Conservation (phyloP, 495 filamentous ascomycete genomes). For the Podospora didyma region DNA sequence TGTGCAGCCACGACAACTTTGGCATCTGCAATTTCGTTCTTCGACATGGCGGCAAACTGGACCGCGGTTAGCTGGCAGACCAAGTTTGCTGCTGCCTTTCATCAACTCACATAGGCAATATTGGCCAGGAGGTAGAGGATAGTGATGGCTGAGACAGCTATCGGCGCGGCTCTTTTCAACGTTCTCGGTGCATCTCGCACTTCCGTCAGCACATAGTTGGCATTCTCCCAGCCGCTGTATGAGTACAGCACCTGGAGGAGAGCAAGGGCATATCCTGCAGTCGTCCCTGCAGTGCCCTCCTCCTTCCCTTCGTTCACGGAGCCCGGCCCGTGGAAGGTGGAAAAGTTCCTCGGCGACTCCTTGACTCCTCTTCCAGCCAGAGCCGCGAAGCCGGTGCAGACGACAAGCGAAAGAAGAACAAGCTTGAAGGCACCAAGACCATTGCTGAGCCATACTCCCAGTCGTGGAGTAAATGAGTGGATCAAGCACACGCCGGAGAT, state of each 20-base stretch:
- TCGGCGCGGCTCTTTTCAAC: slow-evolving; percentile 54
- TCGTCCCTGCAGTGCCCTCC: slow-evolving; percentile 4
- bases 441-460: slow-evolving; percentile 60
- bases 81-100: neutral
- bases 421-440: slow-evolving; percentile 61
- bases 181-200: slow-evolving; percentile 54
- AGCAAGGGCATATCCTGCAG: slow-evolving; percentile 49
- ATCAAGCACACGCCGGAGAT: slow-evolving; percentile 55
- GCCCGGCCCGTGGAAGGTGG: slow-evolving; percentile 46
- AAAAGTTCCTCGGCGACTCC: slow-evolving; percentile 27
- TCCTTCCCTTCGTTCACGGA: neutral
- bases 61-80: neutral
- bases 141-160: slow-evolving; percentile 51
- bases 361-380: slow-evolving; percentile 19
- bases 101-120: slow-evolving; percentile 37
- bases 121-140: slow-evolving; percentile 61
- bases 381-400: slow-evolving; percentile 53
- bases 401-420: slow-evolving; percentile 55
- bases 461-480: slow-evolving; percentile 54
- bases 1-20: slow-evolving; percentile 53
- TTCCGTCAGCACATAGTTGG: slow-evolving; percentile 48
- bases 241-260: slow-evolving; percentile 59
- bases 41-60: slow-evolving; percentile 60
- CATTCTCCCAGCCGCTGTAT: slow-evolving; percentile 59
- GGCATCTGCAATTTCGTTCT: slow-evolving; percentile 48